phyloP scores from a whole-genome alignment of 2,329 filamentous ascomycete species.

The Colletotrichum lindemuthianum region DNA sequence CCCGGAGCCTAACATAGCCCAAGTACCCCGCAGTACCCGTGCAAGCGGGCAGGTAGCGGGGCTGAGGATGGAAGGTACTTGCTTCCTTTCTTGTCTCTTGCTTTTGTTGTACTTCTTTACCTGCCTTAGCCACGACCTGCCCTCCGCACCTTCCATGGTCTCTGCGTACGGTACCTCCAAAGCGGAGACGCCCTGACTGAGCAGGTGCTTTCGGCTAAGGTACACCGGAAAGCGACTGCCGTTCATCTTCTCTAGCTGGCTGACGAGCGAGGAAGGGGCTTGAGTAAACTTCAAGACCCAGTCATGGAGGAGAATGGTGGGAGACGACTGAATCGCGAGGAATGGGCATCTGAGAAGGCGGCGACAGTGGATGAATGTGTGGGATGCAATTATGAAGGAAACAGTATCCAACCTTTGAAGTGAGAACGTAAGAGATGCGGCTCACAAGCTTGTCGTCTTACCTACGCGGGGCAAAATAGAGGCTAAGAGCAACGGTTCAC shows the following conservation, averaged over 20 bases:
- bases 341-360: background rate
- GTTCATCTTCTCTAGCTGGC: no score
- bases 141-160: no score
- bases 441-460: slow-evolving; percentile 14
- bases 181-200: background rate
- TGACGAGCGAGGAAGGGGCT: background rate
- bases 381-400: background rate
- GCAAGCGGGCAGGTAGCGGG: slow-evolving; percentile 2
- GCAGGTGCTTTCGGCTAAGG: background rate
- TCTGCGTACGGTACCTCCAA: background rate
- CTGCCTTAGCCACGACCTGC: background rate
- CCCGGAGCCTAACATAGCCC: background rate
- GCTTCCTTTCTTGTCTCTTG: background rate
- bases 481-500: background rate
- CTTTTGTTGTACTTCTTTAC: background rate
- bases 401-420: background rate
- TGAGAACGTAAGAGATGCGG: slow-evolving; percentile 22
- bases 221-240: background rate
- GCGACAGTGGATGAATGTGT: background rate
- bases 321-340: no score
- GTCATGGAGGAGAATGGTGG: no score
- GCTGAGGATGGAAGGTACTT: slow-evolving; percentile 5
- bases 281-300: background rate
- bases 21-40: slow-evolving; percentile 2
- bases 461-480: no score